Percentiles rank a stretch among this genome's conserved stretches.
Conservation (phyloP, 1,284 basidiomycete species). For the Apiotrichum brassicae region DNA sequence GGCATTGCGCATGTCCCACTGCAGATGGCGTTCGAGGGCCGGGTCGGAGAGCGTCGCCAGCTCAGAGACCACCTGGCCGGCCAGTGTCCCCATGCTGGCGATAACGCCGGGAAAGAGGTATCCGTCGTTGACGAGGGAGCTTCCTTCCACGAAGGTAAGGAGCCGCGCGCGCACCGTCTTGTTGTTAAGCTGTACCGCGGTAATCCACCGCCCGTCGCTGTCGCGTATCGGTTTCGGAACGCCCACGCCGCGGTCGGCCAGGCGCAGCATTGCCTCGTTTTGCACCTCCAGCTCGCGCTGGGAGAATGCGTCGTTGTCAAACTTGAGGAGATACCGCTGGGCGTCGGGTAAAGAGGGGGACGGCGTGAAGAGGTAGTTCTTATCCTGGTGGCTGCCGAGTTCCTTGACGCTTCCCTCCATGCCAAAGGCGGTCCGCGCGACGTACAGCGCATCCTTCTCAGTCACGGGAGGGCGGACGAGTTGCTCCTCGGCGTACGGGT, state of each 20-base stretch:
- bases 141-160: conserved; percentile 9
- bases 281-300: conserved; percentile 7
- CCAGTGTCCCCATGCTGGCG: conserved; percentile 2
- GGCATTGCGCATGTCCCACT: conserved; percentile 15
- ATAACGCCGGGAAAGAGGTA: conserved; percentile 2
- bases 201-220: not conserved
- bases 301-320: conserved; percentile 10
- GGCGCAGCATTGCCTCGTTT: conserved; percentile 5
- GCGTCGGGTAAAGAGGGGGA: not conserved
- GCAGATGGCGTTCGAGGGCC: conserved; percentile 9
- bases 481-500: conserved; percentile 5
- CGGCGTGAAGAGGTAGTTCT: conserved; percentile 7
- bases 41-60: not conserved
- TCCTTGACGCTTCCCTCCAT: conserved; percentile 5
- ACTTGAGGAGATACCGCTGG: conserved; percentile 11
- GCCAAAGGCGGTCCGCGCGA: not conserved
- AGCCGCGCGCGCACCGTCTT: conserved; percentile 2
- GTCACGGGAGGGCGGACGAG: conserved; percentile 5
- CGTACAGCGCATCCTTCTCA: not conserved
- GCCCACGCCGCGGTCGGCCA: not conserved
- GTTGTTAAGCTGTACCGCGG: not conserved
- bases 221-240: conserved; percentile 2
- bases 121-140: conserved; percentile 5
- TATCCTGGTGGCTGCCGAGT: conserved; percentile 14
- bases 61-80: not conserved